Conservation (phyloP, 495 filamentous ascomycete species). For the Tuber melanosporum region DNA sequence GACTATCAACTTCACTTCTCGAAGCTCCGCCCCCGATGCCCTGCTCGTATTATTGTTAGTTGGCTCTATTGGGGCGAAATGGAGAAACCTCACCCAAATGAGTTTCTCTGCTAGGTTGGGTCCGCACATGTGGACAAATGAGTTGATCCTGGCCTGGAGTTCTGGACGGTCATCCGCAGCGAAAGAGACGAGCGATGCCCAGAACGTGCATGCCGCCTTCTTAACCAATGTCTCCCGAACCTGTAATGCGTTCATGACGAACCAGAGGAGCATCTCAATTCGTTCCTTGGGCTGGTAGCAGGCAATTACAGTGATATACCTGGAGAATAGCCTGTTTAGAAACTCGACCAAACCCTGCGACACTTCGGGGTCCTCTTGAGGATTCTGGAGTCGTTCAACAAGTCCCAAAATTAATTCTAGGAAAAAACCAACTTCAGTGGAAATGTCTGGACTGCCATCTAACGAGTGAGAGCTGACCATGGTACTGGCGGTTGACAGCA, state of each 20-base stretch:
- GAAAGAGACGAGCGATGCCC: constrained; percentile 54
- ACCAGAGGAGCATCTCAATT: constrained; percentile 66
- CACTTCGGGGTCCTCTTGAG: constrained; percentile 69
- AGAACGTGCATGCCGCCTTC: constrained; percentile 69
- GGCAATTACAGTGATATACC: constrained; percentile 56
- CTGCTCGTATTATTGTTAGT: constrained; percentile 23
- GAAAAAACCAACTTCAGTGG: constrained; percentile 50
- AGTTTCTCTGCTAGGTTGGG: constrained; percentile 31
- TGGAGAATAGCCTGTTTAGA: constrained; percentile 58
- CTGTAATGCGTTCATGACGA: constrained; percentile 64
- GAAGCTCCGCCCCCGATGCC: constrained; percentile 69
- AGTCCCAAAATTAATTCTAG: constrained; percentile 61
- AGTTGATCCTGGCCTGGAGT: constrained; percentile 27
- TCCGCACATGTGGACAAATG: constrained; percentile 33
- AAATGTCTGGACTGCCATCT: constrained; percentile 46
- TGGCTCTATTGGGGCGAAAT: constrained; percentile 51
- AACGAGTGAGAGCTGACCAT: constrained; percentile 62
- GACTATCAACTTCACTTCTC: constrained; percentile 67
- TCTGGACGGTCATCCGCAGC: constrained; percentile 15
- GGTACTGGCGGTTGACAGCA: constrained; percentile 71
- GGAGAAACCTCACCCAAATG: constrained; percentile 54
- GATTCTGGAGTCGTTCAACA: constrained; percentile 58
- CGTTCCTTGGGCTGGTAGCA: constrained; percentile 47
- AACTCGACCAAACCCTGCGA: constrained; percentile 70
- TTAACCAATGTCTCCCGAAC: constrained; percentile 75